Conservation (phyloP, 345 rosid genomes). For the Sapria himalayana region DNA sequence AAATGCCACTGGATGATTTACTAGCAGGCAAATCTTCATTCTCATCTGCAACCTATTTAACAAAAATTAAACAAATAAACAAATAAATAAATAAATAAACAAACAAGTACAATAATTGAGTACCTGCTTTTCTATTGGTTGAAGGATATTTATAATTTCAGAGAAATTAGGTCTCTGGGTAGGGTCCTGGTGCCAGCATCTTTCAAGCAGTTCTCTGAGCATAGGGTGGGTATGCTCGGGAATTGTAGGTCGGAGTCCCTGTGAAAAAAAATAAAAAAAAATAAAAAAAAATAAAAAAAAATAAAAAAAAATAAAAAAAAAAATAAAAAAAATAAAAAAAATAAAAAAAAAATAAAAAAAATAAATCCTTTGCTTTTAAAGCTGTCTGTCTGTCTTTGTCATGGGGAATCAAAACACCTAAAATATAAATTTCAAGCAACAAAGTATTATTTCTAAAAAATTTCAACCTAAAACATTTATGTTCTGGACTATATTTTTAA, state of each 20-base stretch:
- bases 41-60: conserved; percentile 38
- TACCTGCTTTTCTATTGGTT: conserved; percentile 53
- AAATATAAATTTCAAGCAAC: no score
- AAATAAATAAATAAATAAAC: neutral
- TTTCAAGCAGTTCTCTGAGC: conserved; percentile 56
- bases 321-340: neutral
- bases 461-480: no score
- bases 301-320: neutral
- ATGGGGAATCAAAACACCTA: no score
- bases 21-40: conserved; percentile 25
- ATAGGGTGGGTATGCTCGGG: conserved; percentile 61
- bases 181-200: conserved; percentile 84
- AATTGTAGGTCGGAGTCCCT: conserved; percentile 65
- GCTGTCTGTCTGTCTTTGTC: no score
- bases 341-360: neutral
- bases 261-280: conserved; percentile 3
- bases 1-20: conserved; percentile 21
- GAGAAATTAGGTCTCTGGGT: conserved; percentile 61
- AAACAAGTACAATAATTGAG: neutral
- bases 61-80: conserved; percentile 2
- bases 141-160: conserved; percentile 43
- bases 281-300: neutral
- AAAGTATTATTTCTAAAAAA: no score
- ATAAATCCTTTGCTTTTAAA: no score
- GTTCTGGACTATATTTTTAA: no score